A percentile compares a stretch with the other conserved stretches of the same genome.
phyloP scores from a whole-genome alignment of 129 eudicot genomes.

The Chrysanthemum seticuspe region DNA sequence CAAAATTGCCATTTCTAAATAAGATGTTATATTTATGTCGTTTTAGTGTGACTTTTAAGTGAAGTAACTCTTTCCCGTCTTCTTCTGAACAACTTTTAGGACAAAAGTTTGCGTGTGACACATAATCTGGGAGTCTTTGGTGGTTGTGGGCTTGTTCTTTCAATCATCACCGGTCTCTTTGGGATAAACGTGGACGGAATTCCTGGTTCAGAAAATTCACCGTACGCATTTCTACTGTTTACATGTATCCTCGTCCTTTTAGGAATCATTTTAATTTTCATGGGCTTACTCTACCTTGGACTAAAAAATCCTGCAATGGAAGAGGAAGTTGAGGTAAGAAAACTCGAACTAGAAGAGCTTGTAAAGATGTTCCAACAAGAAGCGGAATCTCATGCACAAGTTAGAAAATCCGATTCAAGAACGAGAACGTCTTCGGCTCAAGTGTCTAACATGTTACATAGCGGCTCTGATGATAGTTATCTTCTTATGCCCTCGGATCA shows the following conservation, averaged over 20 bases:
- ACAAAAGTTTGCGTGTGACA: conserved; percentile 74
- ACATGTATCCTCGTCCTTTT: conserved; percentile 43
- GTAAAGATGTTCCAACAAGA: conserved; percentile 66
- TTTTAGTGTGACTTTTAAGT: too few species aligned
- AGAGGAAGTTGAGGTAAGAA: conserved; percentile 57
- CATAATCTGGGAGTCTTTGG: conserved; percentile 92
- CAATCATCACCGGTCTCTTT: conserved; percentile 60
- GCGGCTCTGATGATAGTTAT: conserved; percentile 32
- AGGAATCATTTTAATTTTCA: conserved; percentile 47
- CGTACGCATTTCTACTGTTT: conserved; percentile 56
- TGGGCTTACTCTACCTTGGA: conserved; percentile 65
- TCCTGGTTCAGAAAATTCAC: conserved; percentile 53
- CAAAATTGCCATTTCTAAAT: too few species aligned
- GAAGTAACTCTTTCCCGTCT: too few species aligned
- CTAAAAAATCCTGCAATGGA: conserved; percentile 48
- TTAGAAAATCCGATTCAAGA: conserved; percentile 42
- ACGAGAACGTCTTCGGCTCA: conserved; percentile 19
- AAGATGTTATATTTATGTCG: too few species aligned
- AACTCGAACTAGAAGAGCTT: conserved; percentile 57
- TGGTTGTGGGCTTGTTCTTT: conserved; percentile 80
- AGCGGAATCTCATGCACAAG: conserved; percentile 67
- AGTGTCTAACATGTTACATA: conserved; percentile 23
- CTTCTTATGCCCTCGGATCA: conserved; percentile 40
- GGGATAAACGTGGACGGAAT: conserved; percentile 80
- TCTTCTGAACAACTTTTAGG: conserved; percentile 40